Evolutionary conservation across 768 basidiomycete species (phyloP), one percentile per base, ranked within the genome.

Genomic region (Leucosporidium yakuticum): DNA sequence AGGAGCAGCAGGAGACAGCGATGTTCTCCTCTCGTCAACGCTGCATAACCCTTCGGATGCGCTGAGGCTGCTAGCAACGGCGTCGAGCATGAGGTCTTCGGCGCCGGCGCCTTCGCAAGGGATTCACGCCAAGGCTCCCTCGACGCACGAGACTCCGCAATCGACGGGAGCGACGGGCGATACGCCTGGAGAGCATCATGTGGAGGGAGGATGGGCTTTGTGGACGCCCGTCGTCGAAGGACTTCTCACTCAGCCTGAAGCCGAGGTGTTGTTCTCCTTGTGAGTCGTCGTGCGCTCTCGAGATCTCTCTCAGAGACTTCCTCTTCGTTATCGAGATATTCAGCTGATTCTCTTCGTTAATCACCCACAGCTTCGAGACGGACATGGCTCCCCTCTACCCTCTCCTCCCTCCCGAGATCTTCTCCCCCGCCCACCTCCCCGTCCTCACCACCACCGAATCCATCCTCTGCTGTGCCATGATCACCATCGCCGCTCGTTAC

Each of bases 1-100:
- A 44, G 39, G 39, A 15, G 39, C 11, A 44, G 39, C 8, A 44
- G 39, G 8, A 44, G 39, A 44, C 14, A 44, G 55, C 64, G 32
- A 68, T 48, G 63, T 71, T n/a, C 71, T 72, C 64, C 62, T 69
- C 51, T 65, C 71, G 17, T 56, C 58, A 5, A 65, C 57, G 3
- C 55, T 72, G 48, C 71, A 69, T 64, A 72, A 72, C 49, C 67
- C 71, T 2, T 66, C 67, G 12, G 71, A 72, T 65, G 71, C 71
- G 7, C 62, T 72, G 15, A 48, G 50, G 29, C 61, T 72, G 25
- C 67, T 72, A 34, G 71, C 71, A 4, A 66, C 62, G 2, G 71
- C 71, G 0, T 69, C 55, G n/a, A 19, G 39, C 14, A 3, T 44
- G 39, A 44, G 39, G 39, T 44, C 39, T 15, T 44, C 39, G 39